Evolutionary conservation across 1,284 basidiomycete species (phyloP).

Genomic region (Leccinum pachyderme): DNA sequence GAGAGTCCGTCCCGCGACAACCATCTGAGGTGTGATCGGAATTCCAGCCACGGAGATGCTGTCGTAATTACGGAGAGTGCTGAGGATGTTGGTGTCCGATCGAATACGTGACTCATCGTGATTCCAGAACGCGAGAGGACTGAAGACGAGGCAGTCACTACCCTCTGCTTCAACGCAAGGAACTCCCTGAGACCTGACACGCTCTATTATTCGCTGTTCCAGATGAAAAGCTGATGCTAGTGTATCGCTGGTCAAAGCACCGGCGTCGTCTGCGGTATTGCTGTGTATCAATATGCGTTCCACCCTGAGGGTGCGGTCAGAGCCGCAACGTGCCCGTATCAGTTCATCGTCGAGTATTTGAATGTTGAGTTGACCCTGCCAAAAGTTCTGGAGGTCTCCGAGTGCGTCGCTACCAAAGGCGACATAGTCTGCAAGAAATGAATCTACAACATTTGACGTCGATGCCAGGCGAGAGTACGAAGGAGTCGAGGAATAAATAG

Average conservation of each 20-base stretch:
- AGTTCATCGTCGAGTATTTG: constrained; percentile 68
- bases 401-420: constrained; percentile 51
- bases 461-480: constrained; percentile 59
- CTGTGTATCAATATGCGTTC: constrained; percentile 74
- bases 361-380: constrained; percentile 60
- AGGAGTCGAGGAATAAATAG: constrained; percentile 75
- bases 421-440: constrained; percentile 53
- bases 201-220: constrained; percentile 53
- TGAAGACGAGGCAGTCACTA: constrained; percentile 64
- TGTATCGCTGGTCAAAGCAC: constrained; percentile 59
- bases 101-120: constrained; percentile 53
- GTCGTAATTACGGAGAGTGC: constrained; percentile 50
- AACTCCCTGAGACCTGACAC: constrained; percentile 41
- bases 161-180: constrained; percentile 46
- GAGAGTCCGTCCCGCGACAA: constrained; percentile 63
- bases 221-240: constrained; percentile 62
- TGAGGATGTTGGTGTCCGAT: constrained; percentile 55
- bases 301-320: constrained; percentile 71
- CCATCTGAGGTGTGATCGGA: constrained; percentile 67
- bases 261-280: constrained; percentile 48
- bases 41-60: constrained; percentile 60
- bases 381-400: constrained; percentile 65
- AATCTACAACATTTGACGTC: constrained; percentile 57
- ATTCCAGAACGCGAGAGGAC: constrained; percentile 73
- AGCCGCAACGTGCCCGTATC: constrained; percentile 68